Evolutionary conservation across 352 stramenopile genomes (phyloP), one percentile per base, ranked within the genome.

Genomic region (Globisporangium barbulae): DNA sequence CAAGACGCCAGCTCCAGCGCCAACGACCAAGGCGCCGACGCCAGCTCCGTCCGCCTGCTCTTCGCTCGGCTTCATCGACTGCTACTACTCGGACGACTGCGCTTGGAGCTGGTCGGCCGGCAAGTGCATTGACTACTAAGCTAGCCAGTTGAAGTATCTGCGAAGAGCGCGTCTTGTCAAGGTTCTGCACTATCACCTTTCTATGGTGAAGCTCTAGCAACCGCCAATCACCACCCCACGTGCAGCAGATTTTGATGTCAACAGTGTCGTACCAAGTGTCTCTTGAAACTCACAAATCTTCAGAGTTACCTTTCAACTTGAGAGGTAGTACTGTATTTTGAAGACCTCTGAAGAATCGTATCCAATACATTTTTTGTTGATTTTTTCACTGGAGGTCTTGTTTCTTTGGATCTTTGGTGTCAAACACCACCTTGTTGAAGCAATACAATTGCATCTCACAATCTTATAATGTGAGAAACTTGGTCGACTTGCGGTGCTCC

Each of bases 401-500:
- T 28, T 28, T 28, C 25, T 28, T 28, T 28, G 25, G 25, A 28
- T 28, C 25, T 28, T 28, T 28, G 25, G 25, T 28, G 25, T 28
- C 25, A 28, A 28, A 28, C 25, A 28, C 25, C 25, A 28, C 25
- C 25, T 28, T 28, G 25, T 28, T 28, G 25, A 28, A 28, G 25
- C 25, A 28, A 28, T 28, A 28, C 25, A 28, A 28, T 28, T 28
- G 25, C 25, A 28, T 28, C 25, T 28, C 25, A 28, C 25, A 28
- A 28, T 28, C 25, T 28, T 57, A 87, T 19, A 89, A 53, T 19
- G 79, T 59, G 10, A 91, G 60, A 62, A 89, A 89, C 10, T 69
- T 72, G 17, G 85, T 94, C 25, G 85, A 79, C 59, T 81, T 81
- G 37, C 85, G 81, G 53, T 94, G 83, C 35, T 90, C 81, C 22